phyloP scores from a whole-genome alignment of 768 basidiomycete genomes.

The Suillus tomentosus region DNA sequence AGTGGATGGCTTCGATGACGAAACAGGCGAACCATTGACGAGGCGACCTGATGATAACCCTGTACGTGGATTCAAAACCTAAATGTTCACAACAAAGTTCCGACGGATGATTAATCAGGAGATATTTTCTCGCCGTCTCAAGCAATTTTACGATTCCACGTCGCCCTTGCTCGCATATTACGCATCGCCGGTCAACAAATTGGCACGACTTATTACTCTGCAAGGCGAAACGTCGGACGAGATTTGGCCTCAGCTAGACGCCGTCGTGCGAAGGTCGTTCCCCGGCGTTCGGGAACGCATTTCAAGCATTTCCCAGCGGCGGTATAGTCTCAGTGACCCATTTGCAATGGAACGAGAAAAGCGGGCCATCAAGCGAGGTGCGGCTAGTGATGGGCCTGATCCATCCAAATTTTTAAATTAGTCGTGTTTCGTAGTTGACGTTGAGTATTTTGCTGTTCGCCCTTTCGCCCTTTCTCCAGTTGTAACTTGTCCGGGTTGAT shows the following conservation, averaged over 20 bases:
- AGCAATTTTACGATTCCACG: conserved; percentile 77
- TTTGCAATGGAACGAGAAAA: conserved; percentile 37
- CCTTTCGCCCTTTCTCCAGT: neutral
- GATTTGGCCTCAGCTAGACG: conserved; percentile 86
- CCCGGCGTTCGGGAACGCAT: conserved; percentile 57
- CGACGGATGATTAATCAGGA: conserved; percentile 48
- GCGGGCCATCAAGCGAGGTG: conserved; percentile 17
- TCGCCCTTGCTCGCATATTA: conserved; percentile 82
- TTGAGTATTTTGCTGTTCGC: neutral
- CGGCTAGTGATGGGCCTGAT: conserved; percentile 16
- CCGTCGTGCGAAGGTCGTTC: conserved; percentile 55
- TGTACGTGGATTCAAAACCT: conserved; percentile 46
- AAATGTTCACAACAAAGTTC: conserved; percentile 5
- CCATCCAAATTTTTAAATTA: neutral
- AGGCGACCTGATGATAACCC: conserved; percentile 90
- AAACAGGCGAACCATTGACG: conserved; percentile 85
- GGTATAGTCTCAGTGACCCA: conserved; percentile 57
- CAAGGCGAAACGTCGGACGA: conserved; percentile 80
- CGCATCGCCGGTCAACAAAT: conserved; percentile 35
- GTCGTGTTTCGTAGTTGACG: neutral
- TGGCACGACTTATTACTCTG: conserved; percentile 55
- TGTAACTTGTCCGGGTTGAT: neutral
- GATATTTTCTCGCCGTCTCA: conserved; percentile 73
- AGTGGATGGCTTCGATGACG: conserved; percentile 77
- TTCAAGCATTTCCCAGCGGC: conserved; percentile 42